Percentiles rank a stretch among this genome's conserved stretches.
These are phyloP conservation scores for Colletotrichum acutatum DNA, from an alignment of 2,329 filamentous ascomycete species.

Conservation along the genomic window DNA sequence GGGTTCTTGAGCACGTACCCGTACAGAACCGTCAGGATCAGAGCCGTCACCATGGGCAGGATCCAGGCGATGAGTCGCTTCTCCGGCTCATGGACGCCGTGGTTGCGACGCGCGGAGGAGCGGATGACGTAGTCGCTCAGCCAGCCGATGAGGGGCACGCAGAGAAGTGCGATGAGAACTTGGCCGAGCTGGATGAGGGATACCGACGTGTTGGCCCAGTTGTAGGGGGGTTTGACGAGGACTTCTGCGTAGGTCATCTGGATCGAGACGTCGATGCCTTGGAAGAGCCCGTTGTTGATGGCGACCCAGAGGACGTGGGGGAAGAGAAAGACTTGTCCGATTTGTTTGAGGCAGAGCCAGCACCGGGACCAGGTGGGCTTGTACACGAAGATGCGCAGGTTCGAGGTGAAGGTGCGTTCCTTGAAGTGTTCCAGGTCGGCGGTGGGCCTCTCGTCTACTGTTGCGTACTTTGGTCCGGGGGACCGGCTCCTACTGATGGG, in stretches of 20 bases:
- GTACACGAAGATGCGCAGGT: constrained; percentile 17
- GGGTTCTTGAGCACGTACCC: constrained; percentile 27
- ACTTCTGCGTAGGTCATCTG: constrained; percentile 32
- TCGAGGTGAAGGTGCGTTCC: constrained; percentile 14
- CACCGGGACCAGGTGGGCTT: constrained; percentile 7
- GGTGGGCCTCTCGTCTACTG: neutral
- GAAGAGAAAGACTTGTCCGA: constrained; percentile 31
- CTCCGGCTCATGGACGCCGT: constrained; percentile 54
- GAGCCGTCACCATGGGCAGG: constrained; percentile 23
- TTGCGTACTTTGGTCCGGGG: neutral
- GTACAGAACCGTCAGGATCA: constrained; percentile 26
- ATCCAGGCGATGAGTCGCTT: constrained; percentile 44
- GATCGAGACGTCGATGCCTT: constrained; percentile 31
- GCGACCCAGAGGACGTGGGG: constrained; percentile 32
- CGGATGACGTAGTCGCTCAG: constrained; percentile 33
- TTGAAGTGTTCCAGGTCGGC: neutral
- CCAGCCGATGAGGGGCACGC: constrained; percentile 27
- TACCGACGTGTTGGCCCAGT: constrained; percentile 32
- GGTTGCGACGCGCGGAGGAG: constrained; percentile 48
- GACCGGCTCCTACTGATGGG: neutral
- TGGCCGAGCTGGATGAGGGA: constrained; percentile 29
- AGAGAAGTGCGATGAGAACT: constrained; percentile 18
- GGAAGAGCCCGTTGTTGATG: constrained; percentile 32
- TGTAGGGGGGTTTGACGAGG: constrained; percentile 30
- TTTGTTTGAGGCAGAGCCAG: constrained; percentile 22